phyloP scores from a whole-genome alignment of 2,329 filamentous ascomycete species.

The Fusarium camptoceras region DNA sequence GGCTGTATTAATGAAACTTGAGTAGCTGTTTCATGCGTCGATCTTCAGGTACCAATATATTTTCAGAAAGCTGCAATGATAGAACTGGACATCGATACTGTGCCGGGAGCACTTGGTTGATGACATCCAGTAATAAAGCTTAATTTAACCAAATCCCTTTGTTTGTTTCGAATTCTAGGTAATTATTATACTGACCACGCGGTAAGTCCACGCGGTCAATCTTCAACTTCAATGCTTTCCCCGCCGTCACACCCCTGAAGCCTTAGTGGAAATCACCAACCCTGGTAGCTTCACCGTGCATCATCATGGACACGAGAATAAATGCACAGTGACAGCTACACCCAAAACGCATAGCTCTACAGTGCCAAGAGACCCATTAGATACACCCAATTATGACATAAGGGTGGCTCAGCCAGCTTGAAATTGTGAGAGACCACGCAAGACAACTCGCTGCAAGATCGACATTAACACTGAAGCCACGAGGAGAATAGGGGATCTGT shows the following conservation, averaged over 20 bases:
- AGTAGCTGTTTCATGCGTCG: slow-evolving; percentile 15
- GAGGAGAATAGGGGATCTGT: slow-evolving; percentile 45
- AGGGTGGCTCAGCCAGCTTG: slow-evolving; percentile 48
- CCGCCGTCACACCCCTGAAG: slow-evolving; percentile 40
- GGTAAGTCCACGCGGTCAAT: slow-evolving; percentile 19
- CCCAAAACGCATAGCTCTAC: slow-evolving; percentile 20
- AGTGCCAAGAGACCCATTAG: slow-evolving; percentile 20
- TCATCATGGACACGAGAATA: not conserved
- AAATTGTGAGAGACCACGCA: slow-evolving; percentile 50
- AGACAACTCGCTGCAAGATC: slow-evolving; percentile 45
- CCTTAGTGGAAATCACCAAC: slow-evolving; percentile 28
- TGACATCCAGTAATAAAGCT: not conserved
- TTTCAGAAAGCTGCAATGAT: not conserved
- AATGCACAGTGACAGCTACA: slow-evolving; percentile 12
- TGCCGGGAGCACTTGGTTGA: not conserved
- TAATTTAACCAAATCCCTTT: not conserved
- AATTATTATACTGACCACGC: not conserved
- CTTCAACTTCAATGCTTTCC: slow-evolving; percentile 36
- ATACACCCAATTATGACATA: slow-evolving; percentile 47
- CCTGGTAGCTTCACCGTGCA: slow-evolving; percentile 35
- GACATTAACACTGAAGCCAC: slow-evolving; percentile 44
- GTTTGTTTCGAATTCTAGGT: not conserved
- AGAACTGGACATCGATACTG: not conserved
- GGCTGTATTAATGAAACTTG: not conserved
- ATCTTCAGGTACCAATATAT: slow-evolving; percentile 17